Conservation (phyloP, 2,329 filamentous ascomycete genomes). For the Penicillium occitanis region DNA sequence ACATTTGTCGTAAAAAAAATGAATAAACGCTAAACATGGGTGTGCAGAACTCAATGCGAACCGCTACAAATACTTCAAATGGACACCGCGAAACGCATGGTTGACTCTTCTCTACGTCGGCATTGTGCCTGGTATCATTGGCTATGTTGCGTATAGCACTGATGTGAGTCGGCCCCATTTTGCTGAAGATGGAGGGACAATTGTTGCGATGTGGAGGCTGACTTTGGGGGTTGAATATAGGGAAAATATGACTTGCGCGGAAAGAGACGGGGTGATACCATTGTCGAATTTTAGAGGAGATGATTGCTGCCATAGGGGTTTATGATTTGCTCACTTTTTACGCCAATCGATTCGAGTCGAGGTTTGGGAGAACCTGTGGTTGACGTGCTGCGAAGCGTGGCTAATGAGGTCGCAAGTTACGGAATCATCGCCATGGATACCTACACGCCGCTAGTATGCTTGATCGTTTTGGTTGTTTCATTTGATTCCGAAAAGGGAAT, state of each 20-base stretch:
- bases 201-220: constrained; percentile 4
- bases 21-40: no score
- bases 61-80: constrained; percentile 93
- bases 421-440: not conserved
- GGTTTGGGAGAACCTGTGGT: no score
- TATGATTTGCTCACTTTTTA: not conserved
- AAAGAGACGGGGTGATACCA: constrained; percentile 84
- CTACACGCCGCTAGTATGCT: no score
- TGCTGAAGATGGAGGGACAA: not conserved
- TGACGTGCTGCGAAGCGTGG: no score
- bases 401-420: no score
- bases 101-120: constrained; percentile 75
- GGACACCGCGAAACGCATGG: constrained; percentile 79
- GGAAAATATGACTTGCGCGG: constrained; percentile 82
- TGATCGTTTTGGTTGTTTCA: constrained; percentile 10
- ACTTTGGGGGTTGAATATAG: constrained; percentile 49
- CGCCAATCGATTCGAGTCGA: not conserved
- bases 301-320: not conserved
- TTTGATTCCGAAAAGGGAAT: not conserved
- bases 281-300: constrained; percentile 69
- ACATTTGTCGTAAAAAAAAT: not conserved
- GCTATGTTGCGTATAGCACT: constrained; percentile 71
- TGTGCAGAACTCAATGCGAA: constrained; percentile 73
- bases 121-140: constrained; percentile 68
- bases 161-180: constrained; percentile 67